Base-by-base conservation (phyloP, 2,329 filamentous ascomycete genomes). In the Talaromyces amestolkiae region DNA sequence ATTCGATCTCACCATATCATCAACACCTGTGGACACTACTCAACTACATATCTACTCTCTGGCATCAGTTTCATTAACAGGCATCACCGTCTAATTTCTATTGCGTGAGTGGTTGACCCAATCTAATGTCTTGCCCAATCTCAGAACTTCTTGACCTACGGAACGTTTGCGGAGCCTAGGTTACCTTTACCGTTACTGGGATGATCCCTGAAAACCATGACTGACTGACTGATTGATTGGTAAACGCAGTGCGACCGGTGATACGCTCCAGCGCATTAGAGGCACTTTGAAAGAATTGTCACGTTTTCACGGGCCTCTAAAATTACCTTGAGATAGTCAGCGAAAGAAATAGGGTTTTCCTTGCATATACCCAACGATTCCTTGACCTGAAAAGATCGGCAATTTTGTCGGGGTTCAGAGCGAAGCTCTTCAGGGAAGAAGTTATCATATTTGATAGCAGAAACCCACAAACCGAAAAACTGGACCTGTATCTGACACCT, bases 401-500 rank as follows among this genome's bases (percentile, higher is more conserved):
- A 35, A n/a, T 24, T 24, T 5, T n/a, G 31, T 53, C 24, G 15
- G 15, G n/a, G n/a, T 8, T n/a, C 8, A 33, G 17, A 33, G 49
- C 24, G 27, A 13, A 47, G 10, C 43, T 7, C 19, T 24, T 47
- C 5, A 27, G 19, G 47, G 6, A 27, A 31, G 15, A 45, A 10
- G 41, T 45, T 43, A 27, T 24, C 37, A 45, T 7, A 17, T 27
- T 19, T 43, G 37, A 24, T 39, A 27, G 56, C 35, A 31, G 15
- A 45, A 19, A 2, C 8, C 17, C n/a, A 39, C 37, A 43, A 59
- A 19, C 75, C 76, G 80, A 76, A 84, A 90, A 89, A 77, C 85
- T 89, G 87, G 87, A 86, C 81, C 81, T 83, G 73, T 86, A 87
- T 82, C 83, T 84, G 74, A 85, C 83, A 72, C 84, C 83, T 77